phyloP scores from a whole-genome alignment of 129 eudicot species.

The Pulicaria dysenterica region DNA sequence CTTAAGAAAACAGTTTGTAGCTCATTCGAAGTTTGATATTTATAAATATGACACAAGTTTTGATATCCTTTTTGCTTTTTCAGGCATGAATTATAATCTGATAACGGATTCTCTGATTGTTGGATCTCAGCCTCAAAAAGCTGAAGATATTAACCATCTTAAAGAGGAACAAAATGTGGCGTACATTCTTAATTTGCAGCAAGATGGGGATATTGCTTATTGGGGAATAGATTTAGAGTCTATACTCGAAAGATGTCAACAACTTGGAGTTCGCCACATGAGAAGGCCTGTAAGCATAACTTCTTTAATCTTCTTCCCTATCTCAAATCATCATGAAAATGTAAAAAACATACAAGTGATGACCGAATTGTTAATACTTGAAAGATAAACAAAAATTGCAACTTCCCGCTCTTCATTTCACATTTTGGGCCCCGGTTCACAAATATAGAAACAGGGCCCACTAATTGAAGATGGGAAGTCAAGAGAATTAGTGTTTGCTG shows the following conservation, averaged over 20 bases:
- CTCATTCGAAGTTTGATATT: not conserved
- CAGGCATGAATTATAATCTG: constrained; percentile 91
- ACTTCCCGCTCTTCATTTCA: no score
- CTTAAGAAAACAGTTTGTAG: not conserved
- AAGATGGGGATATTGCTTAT: constrained; percentile 75
- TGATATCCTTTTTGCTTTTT: constrained; percentile 6
- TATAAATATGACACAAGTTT: not conserved
- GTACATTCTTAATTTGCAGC: constrained; percentile 92
- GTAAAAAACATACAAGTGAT: no score
- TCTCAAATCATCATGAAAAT: not conserved
- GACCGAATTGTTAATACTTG: no score
- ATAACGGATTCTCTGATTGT: constrained; percentile 77
- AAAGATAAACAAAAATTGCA: no score
- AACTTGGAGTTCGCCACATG: constrained; percentile 74
- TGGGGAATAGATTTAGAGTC: constrained; percentile 83
- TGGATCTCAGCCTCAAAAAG: constrained; percentile 96
- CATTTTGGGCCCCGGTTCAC: no score
- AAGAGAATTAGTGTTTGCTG: no score
- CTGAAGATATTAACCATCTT: constrained; percentile 84
- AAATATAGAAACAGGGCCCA: no score
- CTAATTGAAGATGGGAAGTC: no score
- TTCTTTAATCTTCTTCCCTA: not conserved
- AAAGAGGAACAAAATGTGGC: constrained; percentile 79
- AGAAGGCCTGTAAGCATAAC: constrained; percentile 88
- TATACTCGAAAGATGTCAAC: constrained; percentile 59